Evolutionary conservation across 2,329 filamentous ascomycete genomes (phyloP), one percentile per base, ranked within the genome.

Genomic region (Rachicladosporium sp.): DNA sequence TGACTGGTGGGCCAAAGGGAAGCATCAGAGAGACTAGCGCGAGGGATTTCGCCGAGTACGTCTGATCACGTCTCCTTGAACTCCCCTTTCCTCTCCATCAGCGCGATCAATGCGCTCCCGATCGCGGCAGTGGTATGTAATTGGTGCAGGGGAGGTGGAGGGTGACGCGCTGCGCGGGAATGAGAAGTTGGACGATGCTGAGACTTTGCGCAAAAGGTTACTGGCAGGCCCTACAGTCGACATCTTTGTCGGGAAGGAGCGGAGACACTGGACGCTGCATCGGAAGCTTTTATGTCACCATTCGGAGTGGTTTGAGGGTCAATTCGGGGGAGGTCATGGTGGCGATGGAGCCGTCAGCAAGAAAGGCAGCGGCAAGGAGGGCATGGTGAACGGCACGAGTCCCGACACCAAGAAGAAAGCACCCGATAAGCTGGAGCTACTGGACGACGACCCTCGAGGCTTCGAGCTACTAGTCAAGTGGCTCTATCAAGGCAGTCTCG

Each of bases 381-480:
- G 23, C 23, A 27, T 27, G 23, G 23, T 27, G 4, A 27, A 27
- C 8, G 23, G 23, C 23, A 27, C 23, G 23, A 7, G 23, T 27
- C 23, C 23, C 6, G 23, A 27, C 23, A 27, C 23, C 23, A 27
- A 27, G 23, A 27, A 27, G 23, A 27, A 27, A 27, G 23, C 23
- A 27, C 23, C 53, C 4, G 59, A 63, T 30, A 63, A 52, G 39
- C 50, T 73, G 21, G 67, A 71, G 31, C 56, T 74, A 12, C 59
- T 59, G 11, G 62, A 71, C 9, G 59, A 70, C 50, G 68, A 71
- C 40, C 67, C 70, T 3, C 54, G 56, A 6, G 70, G 69, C 15
- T 74, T 73, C 47, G 68, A 71, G 51, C 52, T 73, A 43, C 60
- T 74, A 10, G 68, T 73, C 4, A 72, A 72, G 54, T 74, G 69